These are phyloP conservation scores for Claviceps sp. DNA, from an alignment of 2,329 filamentous ascomycete species.

Conservation along the genomic window DNA sequence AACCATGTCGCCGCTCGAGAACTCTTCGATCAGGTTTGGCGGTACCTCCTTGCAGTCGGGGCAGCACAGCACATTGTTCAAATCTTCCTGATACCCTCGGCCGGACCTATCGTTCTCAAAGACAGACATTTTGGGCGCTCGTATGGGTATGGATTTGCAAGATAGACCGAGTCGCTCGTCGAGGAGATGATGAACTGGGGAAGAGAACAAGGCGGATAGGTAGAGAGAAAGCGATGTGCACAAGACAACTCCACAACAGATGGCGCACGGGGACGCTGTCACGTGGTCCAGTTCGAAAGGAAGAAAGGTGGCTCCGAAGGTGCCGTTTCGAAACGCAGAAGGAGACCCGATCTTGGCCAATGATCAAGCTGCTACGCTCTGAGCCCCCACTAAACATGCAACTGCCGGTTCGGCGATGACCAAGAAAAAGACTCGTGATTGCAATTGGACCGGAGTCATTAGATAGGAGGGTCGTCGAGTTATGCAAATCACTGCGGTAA, in stretches of 20 bases:
- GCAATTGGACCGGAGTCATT: background rate
- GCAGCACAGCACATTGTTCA: slow-evolving; percentile 76
- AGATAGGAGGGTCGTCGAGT: background rate
- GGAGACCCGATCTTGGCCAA: background rate
- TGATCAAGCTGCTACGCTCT: background rate
- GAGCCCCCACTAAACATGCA: background rate
- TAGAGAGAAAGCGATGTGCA: slow-evolving; percentile 3
- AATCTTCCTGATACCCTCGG: slow-evolving; percentile 51
- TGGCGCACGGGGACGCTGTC: background rate
- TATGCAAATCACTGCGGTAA: no score
- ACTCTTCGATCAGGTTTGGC: slow-evolving; percentile 88
- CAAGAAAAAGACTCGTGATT: background rate
- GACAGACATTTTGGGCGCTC: slow-evolving; percentile 31
- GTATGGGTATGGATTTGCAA: slow-evolving; percentile 16
- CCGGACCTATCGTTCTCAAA: slow-evolving; percentile 20
- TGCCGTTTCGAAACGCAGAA: background rate
- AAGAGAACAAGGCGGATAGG: slow-evolving; percentile 1
- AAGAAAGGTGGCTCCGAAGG: background rate
- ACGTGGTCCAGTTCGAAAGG: background rate
- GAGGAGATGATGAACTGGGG: slow-evolving; percentile 8
- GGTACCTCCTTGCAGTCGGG: slow-evolving; percentile 83
- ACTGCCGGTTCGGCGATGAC: background rate
- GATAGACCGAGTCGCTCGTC: slow-evolving; percentile 9
- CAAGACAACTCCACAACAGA: background rate
- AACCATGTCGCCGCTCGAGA: slow-evolving; percentile 82